Evolutionary conservation across 2,329 filamentous ascomycete genomes (phyloP), one percentile per base, ranked within the genome.

Genomic region (Fusarium sp.): DNA sequence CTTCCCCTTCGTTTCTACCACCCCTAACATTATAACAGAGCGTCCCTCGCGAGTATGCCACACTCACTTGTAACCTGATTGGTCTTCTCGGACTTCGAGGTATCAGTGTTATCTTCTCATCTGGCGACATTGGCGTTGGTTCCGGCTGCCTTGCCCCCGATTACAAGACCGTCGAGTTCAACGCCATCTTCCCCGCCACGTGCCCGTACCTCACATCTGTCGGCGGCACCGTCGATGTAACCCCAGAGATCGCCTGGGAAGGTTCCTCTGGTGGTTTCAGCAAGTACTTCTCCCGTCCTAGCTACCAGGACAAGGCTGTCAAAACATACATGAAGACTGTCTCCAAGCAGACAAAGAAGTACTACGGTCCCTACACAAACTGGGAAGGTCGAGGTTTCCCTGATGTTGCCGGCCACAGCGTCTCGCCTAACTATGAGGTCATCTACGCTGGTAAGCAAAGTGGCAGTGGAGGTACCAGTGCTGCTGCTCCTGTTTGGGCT

Each of bases 371-470:
- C 10, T 73, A 73, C 25, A 66, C 81, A 69, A 81, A 84, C 66
- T 64, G 66, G 14, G 74, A 71, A 6, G 84, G 84, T 0, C 78
- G 84, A 18, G 83, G 78, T 1, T 81, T 81, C 44, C 84, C 84
- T 6, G 84, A 86, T 67, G 74, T 86, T 12, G 76, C 81, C 14
- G 83, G 81, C 10, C 70, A 73, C 34, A 73, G 70, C 13, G 82
- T 90, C 32, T 83, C 88, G 0, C 84, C 85, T 9, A 86, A 88
- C 70, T 89, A 88, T 41, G 70, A 77, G 13, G 77, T 81, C 18
- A 61, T 78, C 30, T 74, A 76, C 45, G 76, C 74, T 13, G 78
- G 77, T 3, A 64, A 59, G 9, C 58, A 72, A 18, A 52, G 52
- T 4, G 57, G 65, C 8, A 76, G 78, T 2, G 63, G 75, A 16